Evolutionary conservation across 2,329 filamentous ascomycete species (phyloP), one percentile per base, ranked within the genome.

Genomic region (Colletotrichum coccodes): DNA sequence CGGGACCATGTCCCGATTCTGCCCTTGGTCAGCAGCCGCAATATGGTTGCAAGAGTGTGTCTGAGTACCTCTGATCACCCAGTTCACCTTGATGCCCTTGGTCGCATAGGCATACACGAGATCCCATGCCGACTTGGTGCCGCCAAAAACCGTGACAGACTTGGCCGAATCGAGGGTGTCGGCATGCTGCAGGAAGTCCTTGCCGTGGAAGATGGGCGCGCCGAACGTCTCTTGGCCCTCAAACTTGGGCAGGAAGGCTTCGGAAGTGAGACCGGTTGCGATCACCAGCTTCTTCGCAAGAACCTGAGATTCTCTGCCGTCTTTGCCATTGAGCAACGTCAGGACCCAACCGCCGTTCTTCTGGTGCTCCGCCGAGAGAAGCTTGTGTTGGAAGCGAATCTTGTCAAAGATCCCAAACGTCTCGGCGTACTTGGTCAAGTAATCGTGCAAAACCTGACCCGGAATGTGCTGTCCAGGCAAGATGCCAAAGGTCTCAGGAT

Each of bases 71-170:
- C 90, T 82, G 59, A 91, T 88, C 6, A 92, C 81, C 84, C 89
- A 87, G 52, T 90, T 82, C 1, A 90, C 89, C 60, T 85, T 78
- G 36, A 87, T 80, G 1, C 87, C 89, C 32, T 82, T 81, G 6
- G 81, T 81, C 2, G 86, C 90, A 71, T 88, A 90, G 1, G 87
- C 82, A 71, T 92, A 91, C 0, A 89, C 88, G 12, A 87, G 84
- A 76, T 93, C 91, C 82, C 86, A 91, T 0, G 89, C 89, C 2
- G 86, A 90, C 75, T 93, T 93, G 3, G 84, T 86, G 3, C 85
- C 88, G 2, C 91, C 91, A 14, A 92, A 83, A 0, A 93, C 84
- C 0, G 87, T 85, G 23, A 85, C 80, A 0, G 76, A 77, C 58
- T 82, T 83, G n/a, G 80, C 79, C 2, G 79, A 78, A 23, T 81